These are phyloP conservation scores for Myriosclerotinia duriaeana DNA, from an alignment of 2,329 filamentous ascomycete genomes.

Conservation along the genomic window DNA sequence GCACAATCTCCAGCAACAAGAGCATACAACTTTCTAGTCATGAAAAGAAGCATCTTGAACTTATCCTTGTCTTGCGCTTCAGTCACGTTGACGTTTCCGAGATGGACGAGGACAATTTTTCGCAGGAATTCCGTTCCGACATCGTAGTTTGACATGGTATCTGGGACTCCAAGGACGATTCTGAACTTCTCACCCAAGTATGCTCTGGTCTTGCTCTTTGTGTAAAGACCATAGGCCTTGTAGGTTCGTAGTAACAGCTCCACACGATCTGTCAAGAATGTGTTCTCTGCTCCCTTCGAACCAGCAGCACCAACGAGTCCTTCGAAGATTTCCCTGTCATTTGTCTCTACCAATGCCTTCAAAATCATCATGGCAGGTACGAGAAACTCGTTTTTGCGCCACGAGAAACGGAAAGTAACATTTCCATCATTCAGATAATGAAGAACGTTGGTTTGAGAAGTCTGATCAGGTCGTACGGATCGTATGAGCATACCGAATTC, in stretches of 20 bases:
- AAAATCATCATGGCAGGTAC: constrained; percentile 95
- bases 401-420: constrained; percentile 95
- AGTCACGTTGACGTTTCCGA: constrained; percentile 82
- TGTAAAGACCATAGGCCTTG: constrained; percentile 85
- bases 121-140: constrained; percentile 89
- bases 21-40: constrained; percentile 93
- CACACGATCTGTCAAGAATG: constrained; percentile 91
- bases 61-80: constrained; percentile 86
- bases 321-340: constrained; percentile 94
- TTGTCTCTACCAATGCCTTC: constrained; percentile 92
- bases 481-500: constrained; percentile 88
- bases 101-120: constrained; percentile 85
- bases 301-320: constrained; percentile 77
- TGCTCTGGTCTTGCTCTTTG: constrained; percentile 74
- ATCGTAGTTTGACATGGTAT: constrained; percentile 82
- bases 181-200: constrained; percentile 91
- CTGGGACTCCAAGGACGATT: constrained; percentile 78
- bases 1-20: constrained; percentile 90
- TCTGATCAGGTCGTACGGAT: constrained; percentile 94
- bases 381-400: constrained; percentile 96
- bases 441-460: constrained; percentile 93
- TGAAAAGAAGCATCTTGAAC: constrained; percentile 90
- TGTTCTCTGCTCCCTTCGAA: constrained; percentile 78
- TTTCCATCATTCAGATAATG: constrained; percentile 96
- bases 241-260: constrained; percentile 91